Conservation (phyloP, 1,284 basidiomycete species). For the Malassezia restricta region DNA sequence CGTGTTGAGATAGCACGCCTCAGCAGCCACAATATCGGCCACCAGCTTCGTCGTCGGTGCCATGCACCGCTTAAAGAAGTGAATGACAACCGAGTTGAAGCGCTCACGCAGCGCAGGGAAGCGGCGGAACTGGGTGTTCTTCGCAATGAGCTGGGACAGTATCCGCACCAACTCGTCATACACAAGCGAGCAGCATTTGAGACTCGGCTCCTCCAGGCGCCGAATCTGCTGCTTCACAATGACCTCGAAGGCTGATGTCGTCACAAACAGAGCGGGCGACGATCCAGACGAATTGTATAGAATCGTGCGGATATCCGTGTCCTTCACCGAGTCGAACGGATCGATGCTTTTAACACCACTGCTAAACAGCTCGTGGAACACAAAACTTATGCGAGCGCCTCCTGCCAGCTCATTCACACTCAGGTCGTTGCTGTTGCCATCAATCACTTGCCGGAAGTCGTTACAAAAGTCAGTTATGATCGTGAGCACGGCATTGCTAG, state of each 20-base stretch:
- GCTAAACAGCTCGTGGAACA: slow-evolving; percentile 95
- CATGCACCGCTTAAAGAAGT: slow-evolving; percentile 92
- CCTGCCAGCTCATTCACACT: slow-evolving; percentile 88
- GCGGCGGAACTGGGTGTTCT: slow-evolving; percentile 82
- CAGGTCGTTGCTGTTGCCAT: slow-evolving; percentile 90
- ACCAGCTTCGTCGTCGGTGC: slow-evolving; percentile 87
- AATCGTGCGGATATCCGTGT: slow-evolving; percentile 88
- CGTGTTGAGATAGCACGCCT: slow-evolving; percentile 62
- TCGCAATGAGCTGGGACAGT: slow-evolving; percentile 70
- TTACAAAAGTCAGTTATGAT: slow-evolving; percentile 96
- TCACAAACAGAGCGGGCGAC: slow-evolving; percentile 87
- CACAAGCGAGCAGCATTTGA: slow-evolving; percentile 85
- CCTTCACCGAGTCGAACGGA: slow-evolving; percentile 96
- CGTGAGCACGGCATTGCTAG: slow-evolving; percentile 73
- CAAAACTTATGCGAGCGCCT: slow-evolving; percentile 92
- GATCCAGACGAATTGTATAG: slow-evolving; percentile 96
- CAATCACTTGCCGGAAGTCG: slow-evolving; percentile 90
- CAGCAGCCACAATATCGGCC: slow-evolving; percentile 66
- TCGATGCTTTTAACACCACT: slow-evolving; percentile 89
- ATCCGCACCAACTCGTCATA: slow-evolving; percentile 96
- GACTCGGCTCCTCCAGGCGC: slow-evolving; percentile 77
- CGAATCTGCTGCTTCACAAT: slow-evolving; percentile 99
- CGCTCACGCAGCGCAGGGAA: slow-evolving; percentile 86
- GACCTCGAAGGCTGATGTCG: slow-evolving; percentile 88
- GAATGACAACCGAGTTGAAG: slow-evolving; percentile 85